Evolutionary conservation across 2,329 filamentous ascomycete species (phyloP).

Genomic region (Fusarium sambucinum): DNA sequence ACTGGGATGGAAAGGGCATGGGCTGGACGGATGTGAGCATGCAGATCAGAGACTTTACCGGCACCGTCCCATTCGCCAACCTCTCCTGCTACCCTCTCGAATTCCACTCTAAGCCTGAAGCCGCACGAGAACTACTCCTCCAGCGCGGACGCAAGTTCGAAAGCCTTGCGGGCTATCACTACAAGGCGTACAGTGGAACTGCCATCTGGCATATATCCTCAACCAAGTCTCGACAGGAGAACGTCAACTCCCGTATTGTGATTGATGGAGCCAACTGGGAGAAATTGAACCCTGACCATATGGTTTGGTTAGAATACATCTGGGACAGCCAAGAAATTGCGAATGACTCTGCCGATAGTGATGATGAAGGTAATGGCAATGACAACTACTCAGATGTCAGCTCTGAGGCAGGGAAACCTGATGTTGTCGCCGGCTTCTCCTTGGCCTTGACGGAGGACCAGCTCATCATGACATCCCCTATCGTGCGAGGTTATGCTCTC

Average conservation of each 20-base stretch:
- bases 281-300: constrained; percentile 47
- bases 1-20: constrained; percentile 63
- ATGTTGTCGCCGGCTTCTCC: constrained; percentile 25
- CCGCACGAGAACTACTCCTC: constrained; percentile 52
- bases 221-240: constrained; percentile 45
- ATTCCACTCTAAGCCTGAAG: constrained; percentile 57
- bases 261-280: constrained; percentile 51
- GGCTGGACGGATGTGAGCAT: constrained; percentile 55
- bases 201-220: constrained; percentile 50
- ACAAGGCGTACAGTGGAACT: constrained; percentile 60
- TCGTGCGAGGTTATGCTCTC: constrained; percentile 62
- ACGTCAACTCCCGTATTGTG: constrained; percentile 50
- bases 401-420: background rate
- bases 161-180: constrained; percentile 60
- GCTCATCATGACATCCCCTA: constrained; percentile 55
- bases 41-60: constrained; percentile 57
- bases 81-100: constrained; percentile 60
- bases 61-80: constrained; percentile 58
- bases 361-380: constrained; percentile 8
- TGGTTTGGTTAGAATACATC: constrained; percentile 35
- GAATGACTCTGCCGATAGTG: background rate
- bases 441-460: constrained; percentile 54
- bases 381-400: background rate
- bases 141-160: constrained; percentile 61
- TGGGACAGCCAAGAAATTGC: background rate